Percentiles rank a stretch among this genome's conserved stretches.
phyloP scores from a whole-genome alignment of 2,329 filamentous ascomycete species.

The Neofusicoccum parvum region DNA sequence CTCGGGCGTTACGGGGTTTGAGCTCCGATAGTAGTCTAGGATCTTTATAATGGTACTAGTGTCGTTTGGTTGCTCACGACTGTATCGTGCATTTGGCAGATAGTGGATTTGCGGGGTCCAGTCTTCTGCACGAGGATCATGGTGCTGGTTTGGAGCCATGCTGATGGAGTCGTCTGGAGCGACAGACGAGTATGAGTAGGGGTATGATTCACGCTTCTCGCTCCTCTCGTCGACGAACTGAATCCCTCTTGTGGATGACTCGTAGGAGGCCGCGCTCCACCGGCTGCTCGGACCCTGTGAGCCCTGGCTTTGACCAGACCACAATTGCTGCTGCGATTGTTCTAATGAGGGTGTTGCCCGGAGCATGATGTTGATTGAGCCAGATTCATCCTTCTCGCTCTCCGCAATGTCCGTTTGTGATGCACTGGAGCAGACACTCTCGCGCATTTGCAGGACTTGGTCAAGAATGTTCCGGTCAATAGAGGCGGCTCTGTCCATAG shows the following conservation, averaged over 20 bases:
- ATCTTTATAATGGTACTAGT: constrained; percentile 47
- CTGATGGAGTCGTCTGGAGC: constrained; percentile 43
- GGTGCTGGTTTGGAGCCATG: constrained; percentile 30
- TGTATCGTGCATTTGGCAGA: constrained; percentile 30
- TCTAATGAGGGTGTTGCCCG: constrained; percentile 42
- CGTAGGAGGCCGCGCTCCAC: constrained; percentile 11
- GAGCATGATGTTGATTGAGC: constrained; percentile 60
- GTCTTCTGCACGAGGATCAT: constrained; percentile 27
- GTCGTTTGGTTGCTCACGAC: constrained; percentile 32
- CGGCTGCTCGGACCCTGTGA: constrained; percentile 5
- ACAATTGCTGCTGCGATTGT: constrained; percentile 18
- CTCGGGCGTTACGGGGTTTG: constrained; percentile 40
- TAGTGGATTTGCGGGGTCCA: constrained; percentile 29
- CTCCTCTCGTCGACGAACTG: constrained; percentile 19
- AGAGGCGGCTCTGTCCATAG: too few species aligned
- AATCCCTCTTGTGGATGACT: constrained; percentile 10
- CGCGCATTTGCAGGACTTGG: constrained; percentile 53
- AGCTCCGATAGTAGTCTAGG: constrained; percentile 45
- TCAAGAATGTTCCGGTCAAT: constrained; percentile 37
- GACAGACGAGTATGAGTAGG: constrained; percentile 37
- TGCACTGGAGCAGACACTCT: constrained; percentile 44
- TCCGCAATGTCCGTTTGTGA: constrained; percentile 28
- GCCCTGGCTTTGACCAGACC: constrained; percentile 6
- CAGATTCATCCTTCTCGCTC: constrained; percentile 51
- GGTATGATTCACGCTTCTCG: constrained; percentile 24